A percentile compares a stretch with the other conserved stretches of the same genome.
phyloP scores from a whole-genome alignment of 208 protist species.

The Acanthamoeba polyphaga region DNA sequence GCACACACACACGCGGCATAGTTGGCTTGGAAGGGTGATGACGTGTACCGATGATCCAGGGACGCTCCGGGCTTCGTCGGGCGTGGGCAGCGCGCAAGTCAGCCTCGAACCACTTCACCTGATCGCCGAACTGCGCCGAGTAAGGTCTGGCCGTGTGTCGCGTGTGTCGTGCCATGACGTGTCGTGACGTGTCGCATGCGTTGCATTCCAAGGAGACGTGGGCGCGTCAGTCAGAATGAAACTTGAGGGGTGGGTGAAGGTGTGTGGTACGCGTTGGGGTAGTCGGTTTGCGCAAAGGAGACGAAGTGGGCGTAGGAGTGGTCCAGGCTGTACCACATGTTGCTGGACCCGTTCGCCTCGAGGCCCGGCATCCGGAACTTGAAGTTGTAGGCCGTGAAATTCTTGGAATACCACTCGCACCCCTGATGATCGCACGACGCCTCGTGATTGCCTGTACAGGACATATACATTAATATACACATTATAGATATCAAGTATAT shows the following conservation, averaged over 20 bases:
- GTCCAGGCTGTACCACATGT: constrained; percentile 69
- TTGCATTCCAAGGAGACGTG: too few species aligned
- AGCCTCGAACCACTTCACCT: constrained; percentile 65
- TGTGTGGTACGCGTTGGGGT: constrained; percentile 31
- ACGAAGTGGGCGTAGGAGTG: constrained; percentile 66
- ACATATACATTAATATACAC: too few species aligned
- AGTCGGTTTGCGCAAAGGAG: constrained; percentile 68
- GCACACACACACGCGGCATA: too few species aligned
- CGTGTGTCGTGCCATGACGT: too few species aligned
- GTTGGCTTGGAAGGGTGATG: too few species aligned
- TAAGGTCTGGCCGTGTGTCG: not conserved
- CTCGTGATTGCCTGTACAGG: constrained; percentile 5
- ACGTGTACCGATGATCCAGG: constrained; percentile 15
- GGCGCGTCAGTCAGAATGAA: not conserved
- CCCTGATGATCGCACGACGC: not conserved
- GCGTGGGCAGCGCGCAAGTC: constrained; percentile 2
- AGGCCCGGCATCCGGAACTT: constrained; percentile 65
- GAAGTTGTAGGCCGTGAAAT: constrained; percentile 70
- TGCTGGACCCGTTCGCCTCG: not conserved
- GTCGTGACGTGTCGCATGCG: too few species aligned
- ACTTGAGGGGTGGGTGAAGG: too few species aligned
- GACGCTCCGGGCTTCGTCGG: not conserved
- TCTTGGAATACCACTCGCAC: constrained; percentile 8
- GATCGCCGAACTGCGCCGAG: constrained; percentile 35
- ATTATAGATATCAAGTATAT: too few species aligned